Evolutionary conservation across 2,329 filamentous ascomycete species (phyloP).

Genomic region (Diaporthe sp.): DNA sequence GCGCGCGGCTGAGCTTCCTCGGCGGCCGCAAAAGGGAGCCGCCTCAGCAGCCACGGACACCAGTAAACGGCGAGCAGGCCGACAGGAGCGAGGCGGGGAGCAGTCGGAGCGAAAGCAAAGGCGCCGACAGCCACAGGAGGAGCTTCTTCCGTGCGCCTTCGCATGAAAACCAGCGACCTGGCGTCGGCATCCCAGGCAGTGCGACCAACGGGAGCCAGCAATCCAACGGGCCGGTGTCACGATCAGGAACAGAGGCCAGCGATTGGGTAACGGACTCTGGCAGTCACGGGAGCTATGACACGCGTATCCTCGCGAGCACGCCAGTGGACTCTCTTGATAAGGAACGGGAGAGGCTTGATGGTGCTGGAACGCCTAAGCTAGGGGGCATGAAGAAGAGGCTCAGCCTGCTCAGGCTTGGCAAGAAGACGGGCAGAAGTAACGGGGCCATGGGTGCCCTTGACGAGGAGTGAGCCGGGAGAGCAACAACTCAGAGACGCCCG

Average conservation of each 20-base stretch:
- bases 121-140: slow-evolving; percentile 54
- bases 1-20: slow-evolving; percentile 70
- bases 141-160: slow-evolving; percentile 63
- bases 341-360: slow-evolving; percentile 46
- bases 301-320: slow-evolving; percentile 29
- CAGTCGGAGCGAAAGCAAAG: slow-evolving; percentile 44
- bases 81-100: slow-evolving; percentile 52
- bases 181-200: slow-evolving; percentile 3
- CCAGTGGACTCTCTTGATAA: slow-evolving; percentile 41
- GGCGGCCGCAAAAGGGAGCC: slow-evolving; percentile 65
- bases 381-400: slow-evolving; percentile 83
- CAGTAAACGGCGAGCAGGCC: slow-evolving; percentile 44
- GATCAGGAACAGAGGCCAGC: slow-evolving; percentile 42
- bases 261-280: slow-evolving; percentile 52
- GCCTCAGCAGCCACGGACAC: slow-evolving; percentile 43
- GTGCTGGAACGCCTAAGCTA: slow-evolving; percentile 59
- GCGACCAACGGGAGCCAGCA: slow-evolving; percentile 36
- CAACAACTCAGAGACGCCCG: neutral
- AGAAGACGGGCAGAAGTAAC: slow-evolving; percentile 73
- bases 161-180: slow-evolving; percentile 45
- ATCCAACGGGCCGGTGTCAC: slow-evolving; percentile 20
- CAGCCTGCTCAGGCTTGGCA: slow-evolving; percentile 82
- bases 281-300: slow-evolving; percentile 47
- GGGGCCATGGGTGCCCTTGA: slow-evolving; percentile 68
- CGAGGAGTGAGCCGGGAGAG: slow-evolving; percentile 61